Conservation (phyloP, 2,329 filamentous ascomycete species). For the Verticillium albo-atrum region DNA sequence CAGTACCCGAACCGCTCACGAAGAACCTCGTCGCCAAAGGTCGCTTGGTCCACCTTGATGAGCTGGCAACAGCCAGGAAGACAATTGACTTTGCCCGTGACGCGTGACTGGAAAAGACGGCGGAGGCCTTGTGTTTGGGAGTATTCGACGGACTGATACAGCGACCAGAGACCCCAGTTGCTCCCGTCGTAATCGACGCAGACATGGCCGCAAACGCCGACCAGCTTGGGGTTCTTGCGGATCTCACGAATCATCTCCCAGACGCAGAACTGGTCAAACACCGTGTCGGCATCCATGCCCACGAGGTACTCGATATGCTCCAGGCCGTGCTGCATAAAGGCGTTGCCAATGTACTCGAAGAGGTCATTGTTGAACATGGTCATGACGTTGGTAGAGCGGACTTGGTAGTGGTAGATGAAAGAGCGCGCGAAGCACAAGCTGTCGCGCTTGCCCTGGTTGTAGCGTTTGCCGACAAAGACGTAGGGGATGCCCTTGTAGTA, state of each 20-base stretch:
- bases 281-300: conserved; percentile 44
- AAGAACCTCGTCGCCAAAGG: conserved; percentile 41
- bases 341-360: conserved; percentile 34
- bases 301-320: conserved; percentile 35
- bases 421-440: conserved; percentile 44
- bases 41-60: conserved; percentile 43
- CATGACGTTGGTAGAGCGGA: conserved; percentile 32
- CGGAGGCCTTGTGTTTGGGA: conserved; percentile 41
- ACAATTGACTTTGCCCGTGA: conserved; percentile 45
- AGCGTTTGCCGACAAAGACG: conserved; percentile 41
- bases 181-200: conserved; percentile 38
- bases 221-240: conserved; percentile 34
- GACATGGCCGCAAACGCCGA: conserved; percentile 44
- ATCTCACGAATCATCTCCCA: conserved; percentile 38
- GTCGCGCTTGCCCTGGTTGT: conserved; percentile 46
- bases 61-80: conserved; percentile 45
- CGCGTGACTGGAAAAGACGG: conserved; percentile 43
- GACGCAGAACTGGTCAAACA: conserved; percentile 40
- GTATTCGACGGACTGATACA: conserved; percentile 45
- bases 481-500: conserved; percentile 41
- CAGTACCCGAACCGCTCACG: conserved; percentile 42
- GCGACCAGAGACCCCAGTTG: conserved; percentile 38
- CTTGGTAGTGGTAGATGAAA: conserved; percentile 42
- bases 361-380: conserved; percentile 42
- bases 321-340: conserved; percentile 31